These are phyloP conservation scores for Corymbia citriodora DNA, from an alignment of 441 rosid genomes.

Conservation along the genomic window DNA sequence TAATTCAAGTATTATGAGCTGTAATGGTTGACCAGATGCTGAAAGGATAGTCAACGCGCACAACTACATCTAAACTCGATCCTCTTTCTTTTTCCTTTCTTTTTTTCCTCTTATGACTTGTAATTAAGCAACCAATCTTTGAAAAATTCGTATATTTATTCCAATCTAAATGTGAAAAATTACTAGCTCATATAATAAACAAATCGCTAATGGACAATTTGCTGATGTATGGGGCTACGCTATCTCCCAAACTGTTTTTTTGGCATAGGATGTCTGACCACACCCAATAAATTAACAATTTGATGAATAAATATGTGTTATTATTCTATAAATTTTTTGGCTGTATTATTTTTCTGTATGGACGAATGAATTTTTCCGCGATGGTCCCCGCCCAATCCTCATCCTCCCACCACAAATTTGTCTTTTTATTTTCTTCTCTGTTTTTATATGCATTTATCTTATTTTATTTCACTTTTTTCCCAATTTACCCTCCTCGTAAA, in stretches of 20 bases:
- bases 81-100: too few relatives aligned
- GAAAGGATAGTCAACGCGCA: neutral
- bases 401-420: neutral
- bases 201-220: neutral
- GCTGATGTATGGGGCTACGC: neutral
- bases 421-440: too few relatives aligned
- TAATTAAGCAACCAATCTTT: neutral
- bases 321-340: neutral
- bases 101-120: neutral
- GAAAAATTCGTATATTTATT: neutral
- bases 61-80: neutral
- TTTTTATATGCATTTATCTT: too few relatives aligned
- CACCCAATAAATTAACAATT: neutral
- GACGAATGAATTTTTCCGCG: neutral
- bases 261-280: neutral
- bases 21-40: neutral
- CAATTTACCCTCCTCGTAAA: neutral
- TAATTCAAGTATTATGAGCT: neutral
- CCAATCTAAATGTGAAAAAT: neutral
- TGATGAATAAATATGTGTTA: neutral
- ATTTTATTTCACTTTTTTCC: neutral
- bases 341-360: neutral
- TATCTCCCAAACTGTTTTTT: neutral
- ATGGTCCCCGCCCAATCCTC: neutral
- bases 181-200: neutral